A percentile compares a stretch with the other conserved stretches of the same genome.
phyloP scores from a whole-genome alignment of 129 eudicot genomes.

The Flaveria trinervia region DNA sequence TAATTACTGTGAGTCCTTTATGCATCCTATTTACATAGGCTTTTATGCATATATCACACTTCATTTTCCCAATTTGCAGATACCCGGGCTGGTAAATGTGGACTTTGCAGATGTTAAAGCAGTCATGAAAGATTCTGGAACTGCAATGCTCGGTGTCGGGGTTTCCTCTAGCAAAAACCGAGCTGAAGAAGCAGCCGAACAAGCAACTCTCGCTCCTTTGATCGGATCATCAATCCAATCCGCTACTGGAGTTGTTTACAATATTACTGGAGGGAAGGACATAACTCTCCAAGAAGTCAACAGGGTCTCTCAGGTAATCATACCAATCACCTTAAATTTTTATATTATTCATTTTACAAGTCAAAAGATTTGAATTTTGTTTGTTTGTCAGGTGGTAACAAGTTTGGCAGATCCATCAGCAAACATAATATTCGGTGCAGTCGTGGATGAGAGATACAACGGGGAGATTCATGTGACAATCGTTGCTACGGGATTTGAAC shows the following conservation, averaged over 20 bases:
- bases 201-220: slow-evolving; percentile 94
- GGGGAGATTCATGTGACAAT: slow-evolving; percentile 96
- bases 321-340: background rate
- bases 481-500: slow-evolving; percentile 93
- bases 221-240: slow-evolving; percentile 96
- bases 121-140: slow-evolving; percentile 96
- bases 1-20: slow-evolving; percentile 70
- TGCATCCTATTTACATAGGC: background rate
- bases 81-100: slow-evolving; percentile 96
- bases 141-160: slow-evolving; percentile 99
- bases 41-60: background rate
- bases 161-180: slow-evolving; percentile 94
- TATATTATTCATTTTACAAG: background rate
- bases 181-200: slow-evolving; percentile 99
- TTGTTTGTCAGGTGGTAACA: slow-evolving; percentile 72
- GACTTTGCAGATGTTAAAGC: slow-evolving; percentile 98
- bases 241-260: slow-evolving; percentile 96
- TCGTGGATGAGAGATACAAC: slow-evolving; percentile 88
- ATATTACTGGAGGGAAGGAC: slow-evolving; percentile 94
- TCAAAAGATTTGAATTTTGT: slow-evolving; percentile 7
- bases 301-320: slow-evolving; percentile 79
- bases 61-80: slow-evolving; percentile 42
- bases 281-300: slow-evolving; percentile 98
- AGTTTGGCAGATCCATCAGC: slow-evolving; percentile 97
- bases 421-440: slow-evolving; percentile 96